Conservation (phyloP, 164 flowering plant genomes). For the Vitis rupestris region DNA sequence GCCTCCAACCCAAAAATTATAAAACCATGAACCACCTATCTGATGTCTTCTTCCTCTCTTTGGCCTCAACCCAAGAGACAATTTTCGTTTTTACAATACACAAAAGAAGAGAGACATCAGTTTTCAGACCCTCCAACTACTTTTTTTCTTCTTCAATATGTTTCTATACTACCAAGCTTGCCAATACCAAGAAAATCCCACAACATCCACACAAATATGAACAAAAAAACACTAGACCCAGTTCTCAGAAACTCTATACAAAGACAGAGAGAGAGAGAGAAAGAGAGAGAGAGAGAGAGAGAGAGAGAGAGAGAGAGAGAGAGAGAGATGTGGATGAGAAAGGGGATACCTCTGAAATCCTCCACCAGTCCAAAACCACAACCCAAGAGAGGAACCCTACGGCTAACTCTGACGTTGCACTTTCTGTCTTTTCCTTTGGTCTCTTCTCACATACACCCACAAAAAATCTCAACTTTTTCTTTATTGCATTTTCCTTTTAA, state of each 20-base stretch:
- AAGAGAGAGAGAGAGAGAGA: background rate
- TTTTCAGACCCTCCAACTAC: conserved; percentile 12
- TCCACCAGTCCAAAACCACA: conserved; percentile 18
- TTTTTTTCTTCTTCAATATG: conserved; percentile 19
- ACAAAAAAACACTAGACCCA: conserved; percentile 19
- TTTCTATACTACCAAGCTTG: conserved; percentile 18
- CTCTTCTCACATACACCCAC: conserved; percentile 23
- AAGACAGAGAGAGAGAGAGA: background rate
- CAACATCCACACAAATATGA: conserved; percentile 33
- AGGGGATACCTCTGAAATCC: conserved; percentile 20
- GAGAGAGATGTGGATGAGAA: conserved; percentile 41
- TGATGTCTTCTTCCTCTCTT: conserved; percentile 26
- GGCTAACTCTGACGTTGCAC: conserved; percentile 47
- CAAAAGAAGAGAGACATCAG: background rate
- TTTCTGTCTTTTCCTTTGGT: conserved; percentile 53
- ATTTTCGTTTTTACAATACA: conserved; percentile 14
- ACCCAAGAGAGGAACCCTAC: conserved; percentile 22
- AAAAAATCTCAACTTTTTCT: conserved; percentile 29
- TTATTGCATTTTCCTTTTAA: conserved; percentile 16
- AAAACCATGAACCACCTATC: background rate
- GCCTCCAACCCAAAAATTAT: conserved; percentile 2
- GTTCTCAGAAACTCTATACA: background rate
- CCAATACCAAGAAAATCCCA: conserved; percentile 41
- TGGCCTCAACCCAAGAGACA: conserved; percentile 48
- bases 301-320: no score